phyloP scores from a whole-genome alignment of 768 basidiomycete genomes.

The Tricholoma terreum region DNA sequence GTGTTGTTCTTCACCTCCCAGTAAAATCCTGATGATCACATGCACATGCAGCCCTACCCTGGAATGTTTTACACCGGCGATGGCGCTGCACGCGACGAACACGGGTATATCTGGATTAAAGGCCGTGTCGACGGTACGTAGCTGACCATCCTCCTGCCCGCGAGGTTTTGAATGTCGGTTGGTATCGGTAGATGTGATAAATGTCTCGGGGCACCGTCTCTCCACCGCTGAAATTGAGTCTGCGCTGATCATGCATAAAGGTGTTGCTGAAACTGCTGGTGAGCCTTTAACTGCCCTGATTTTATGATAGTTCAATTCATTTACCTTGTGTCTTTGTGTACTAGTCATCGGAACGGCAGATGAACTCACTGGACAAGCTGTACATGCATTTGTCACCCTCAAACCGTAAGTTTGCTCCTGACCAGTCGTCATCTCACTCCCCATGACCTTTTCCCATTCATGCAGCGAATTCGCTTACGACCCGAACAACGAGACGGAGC shows the following conservation, averaged over 20 bases:
- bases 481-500: conserved; percentile 58
- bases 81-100: too few relatives aligned
- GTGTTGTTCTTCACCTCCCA: not conserved
- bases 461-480: conserved; percentile 78
- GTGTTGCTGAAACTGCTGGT: conserved; percentile 89
- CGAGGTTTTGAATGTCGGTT: too few relatives aligned
- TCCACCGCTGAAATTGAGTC: conserved; percentile 99
- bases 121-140: conserved; percentile 85
- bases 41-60: conserved; percentile 59
- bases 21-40: not conserved
- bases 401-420: conserved; percentile 73
- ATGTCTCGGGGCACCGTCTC: conserved; percentile 94
- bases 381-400: conserved; percentile 88
- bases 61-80: conserved; percentile 97
- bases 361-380: conserved; percentile 91
- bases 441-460: too few relatives aligned
- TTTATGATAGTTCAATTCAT: too few relatives aligned
- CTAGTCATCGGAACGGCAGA: conserved; percentile 78
- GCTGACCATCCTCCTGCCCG: conserved; percentile 6
- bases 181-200: conserved; percentile 89
- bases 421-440: not conserved
- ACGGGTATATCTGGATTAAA: conserved; percentile 99
- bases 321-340: conserved; percentile 7
- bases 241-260: conserved; percentile 86
- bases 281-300: too few relatives aligned